Conservation (phyloP, 139 green algal species). For the Chlorella sp. region DNA sequence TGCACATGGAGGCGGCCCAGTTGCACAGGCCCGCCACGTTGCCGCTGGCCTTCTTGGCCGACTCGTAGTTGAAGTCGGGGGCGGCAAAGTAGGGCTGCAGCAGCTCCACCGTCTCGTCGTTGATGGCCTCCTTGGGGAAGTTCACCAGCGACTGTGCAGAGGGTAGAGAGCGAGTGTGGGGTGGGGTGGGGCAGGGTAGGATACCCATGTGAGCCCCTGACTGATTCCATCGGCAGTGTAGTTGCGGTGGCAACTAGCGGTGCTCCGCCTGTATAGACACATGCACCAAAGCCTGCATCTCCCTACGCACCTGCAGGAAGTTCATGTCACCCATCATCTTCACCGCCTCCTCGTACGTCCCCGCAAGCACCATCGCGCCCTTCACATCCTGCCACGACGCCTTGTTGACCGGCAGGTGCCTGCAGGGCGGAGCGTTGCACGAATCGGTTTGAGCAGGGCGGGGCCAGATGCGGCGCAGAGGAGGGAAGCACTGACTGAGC, state of each 20-base stretch:
- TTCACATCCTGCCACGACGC: constrained; percentile 87
- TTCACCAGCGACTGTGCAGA: constrained; percentile 74
- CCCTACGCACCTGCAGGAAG: constrained; percentile 81
- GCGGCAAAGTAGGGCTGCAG: constrained; percentile 91
- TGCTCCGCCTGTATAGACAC: too few species aligned
- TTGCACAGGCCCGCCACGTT: constrained; percentile 94
- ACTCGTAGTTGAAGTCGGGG: constrained; percentile 94
- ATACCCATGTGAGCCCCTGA: too few species aligned
- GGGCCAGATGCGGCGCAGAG: too few species aligned
- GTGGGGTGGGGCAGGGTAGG: too few species aligned
- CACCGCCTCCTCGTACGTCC: constrained; percentile 86
- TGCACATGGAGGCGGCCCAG: constrained; percentile 95
- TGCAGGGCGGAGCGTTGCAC: not conserved
- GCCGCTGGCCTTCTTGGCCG: constrained; percentile 85
- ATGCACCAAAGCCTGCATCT: too few species aligned
- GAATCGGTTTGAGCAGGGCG: too few species aligned
- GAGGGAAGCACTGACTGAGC: too few species aligned
- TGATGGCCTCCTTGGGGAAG: constrained; percentile 96
- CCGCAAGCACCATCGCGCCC: constrained; percentile 79
- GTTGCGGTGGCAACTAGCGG: too few species aligned
- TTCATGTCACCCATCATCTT: constrained; percentile 96
- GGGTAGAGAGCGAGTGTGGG: not conserved
- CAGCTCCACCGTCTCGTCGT: constrained; percentile 92
- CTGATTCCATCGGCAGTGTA: too few species aligned
- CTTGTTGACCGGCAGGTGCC: constrained; percentile 64